Base-by-base conservation (phyloP, 495 filamentous ascomycete genomes). In the Cercophora samala region DNA sequence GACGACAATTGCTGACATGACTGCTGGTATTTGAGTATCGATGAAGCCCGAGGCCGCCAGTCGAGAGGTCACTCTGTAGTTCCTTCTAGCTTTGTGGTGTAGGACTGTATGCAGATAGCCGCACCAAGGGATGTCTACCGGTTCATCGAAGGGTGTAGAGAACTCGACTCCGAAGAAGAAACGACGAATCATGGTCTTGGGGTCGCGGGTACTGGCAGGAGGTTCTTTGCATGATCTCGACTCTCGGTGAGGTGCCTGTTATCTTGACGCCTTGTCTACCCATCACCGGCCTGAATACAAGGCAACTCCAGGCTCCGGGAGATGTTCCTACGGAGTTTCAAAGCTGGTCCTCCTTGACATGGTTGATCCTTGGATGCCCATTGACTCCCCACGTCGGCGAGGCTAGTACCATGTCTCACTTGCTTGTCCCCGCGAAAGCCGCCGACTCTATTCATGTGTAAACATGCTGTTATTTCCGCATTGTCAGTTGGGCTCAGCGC, bases 261-360 rank as follows among this genome's bases (percentile, higher is more conserved):
- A 55, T 68, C 67, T 65, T 68, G 37, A 37, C 29, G n/a, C 32
- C 64, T 26, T 46, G 51, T 51, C 29, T 60, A 42, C 18, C n/a
- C 51, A 21, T 23, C 17, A 68, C 58, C 42, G 22, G 23, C 64
- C 25, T 29, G 58, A 17, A 18, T 42, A 68, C 54, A 65, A 72
- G 70, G 68, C 68, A 68, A 68, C 70, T 58, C 54, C 60, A 32
- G 29, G 62, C 46, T 53, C 69, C 51, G 53, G 67, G 52, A 58
- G 68, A 59, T 59, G 64, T 26, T 63, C 65, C 13, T 46, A 46
- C 37, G 37, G 37, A 46, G 11, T 46, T 46, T 46, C 37, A 46
- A 3, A 21, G 51, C 4, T 58, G 3, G 21, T 17, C 22, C 64
- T 23, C 46, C 17, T 26, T 5, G n/a, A 53, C 66, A 62, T 59